Conservation (phyloP, 495 filamentous ascomycete genomes). For the Xylaria curta region DNA sequence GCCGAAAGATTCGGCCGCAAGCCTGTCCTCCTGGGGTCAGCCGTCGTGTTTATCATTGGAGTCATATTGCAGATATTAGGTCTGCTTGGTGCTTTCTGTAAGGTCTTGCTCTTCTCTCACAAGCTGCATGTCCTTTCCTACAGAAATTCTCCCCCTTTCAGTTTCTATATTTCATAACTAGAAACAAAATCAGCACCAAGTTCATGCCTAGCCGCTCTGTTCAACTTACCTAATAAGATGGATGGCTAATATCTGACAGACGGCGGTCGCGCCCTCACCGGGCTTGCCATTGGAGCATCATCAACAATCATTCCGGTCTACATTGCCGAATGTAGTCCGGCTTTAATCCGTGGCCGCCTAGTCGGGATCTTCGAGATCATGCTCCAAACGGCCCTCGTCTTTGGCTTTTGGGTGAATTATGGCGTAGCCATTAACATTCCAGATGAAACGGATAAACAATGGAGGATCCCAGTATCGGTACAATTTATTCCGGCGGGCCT, state of each 20-base stretch:
- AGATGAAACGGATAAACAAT: conserved; percentile 50
- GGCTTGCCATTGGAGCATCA: conserved; percentile 46
- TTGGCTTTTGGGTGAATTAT: conserved; percentile 58
- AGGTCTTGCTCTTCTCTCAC: too few relatives aligned
- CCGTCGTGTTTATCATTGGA: conserved; percentile 39
- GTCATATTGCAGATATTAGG: conserved; percentile 36
- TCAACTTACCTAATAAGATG: too few relatives aligned
- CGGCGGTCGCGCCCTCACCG: conserved; percentile 48
- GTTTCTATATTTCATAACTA: too few relatives aligned
- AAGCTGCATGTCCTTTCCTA: too few relatives aligned
- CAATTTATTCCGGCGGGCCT: conserved; percentile 61
- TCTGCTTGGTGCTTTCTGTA: neutral
- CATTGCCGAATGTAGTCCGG: conserved; percentile 50
- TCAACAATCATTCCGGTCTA: conserved; percentile 50
- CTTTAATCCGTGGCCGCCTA: conserved; percentile 49
- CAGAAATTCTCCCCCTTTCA: too few relatives aligned
- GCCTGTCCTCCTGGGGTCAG: conserved; percentile 33
- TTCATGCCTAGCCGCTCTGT: too few relatives aligned
- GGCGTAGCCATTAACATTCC: conserved; percentile 52
- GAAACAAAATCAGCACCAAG: too few relatives aligned
- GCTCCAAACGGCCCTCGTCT: conserved; percentile 28
- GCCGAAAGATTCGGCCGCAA: conserved; percentile 43
- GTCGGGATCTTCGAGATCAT: conserved; percentile 43
- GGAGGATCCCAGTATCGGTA: conserved; percentile 62
- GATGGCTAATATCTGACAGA: conserved; percentile 37